phyloP scores from a whole-genome alignment of 345 rosid species.

The Aquilaria sinensis region DNA sequence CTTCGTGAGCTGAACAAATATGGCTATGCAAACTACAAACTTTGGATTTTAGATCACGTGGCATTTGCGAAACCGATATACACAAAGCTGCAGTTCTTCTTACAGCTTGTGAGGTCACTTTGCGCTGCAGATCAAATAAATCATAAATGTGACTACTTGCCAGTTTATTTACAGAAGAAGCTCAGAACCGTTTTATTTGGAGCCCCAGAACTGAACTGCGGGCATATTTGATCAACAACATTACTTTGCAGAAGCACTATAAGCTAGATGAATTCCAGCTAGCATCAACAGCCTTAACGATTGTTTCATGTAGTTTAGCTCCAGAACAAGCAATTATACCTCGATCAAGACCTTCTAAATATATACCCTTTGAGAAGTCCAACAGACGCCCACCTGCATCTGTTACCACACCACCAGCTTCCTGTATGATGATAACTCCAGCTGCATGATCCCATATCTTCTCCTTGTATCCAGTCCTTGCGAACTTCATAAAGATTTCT shows the following conservation, averaged over 20 bases:
- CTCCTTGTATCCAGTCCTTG: conserved; percentile 49
- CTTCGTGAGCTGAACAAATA: too few species aligned
- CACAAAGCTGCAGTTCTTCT: background rate
- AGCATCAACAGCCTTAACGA: conserved; percentile 43
- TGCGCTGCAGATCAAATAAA: background rate
- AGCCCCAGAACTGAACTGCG: too few species aligned
- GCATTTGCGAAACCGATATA: background rate
- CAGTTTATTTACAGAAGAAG: background rate
- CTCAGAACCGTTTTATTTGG: too few species aligned
- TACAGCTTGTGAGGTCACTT: background rate
- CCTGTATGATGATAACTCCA: conserved; percentile 38
- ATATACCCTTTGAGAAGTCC: conserved; percentile 41
- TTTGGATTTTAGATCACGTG: too few species aligned
- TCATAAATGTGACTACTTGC: background rate
- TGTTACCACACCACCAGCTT: conserved; percentile 52
- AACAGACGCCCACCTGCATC: conserved; percentile 42
- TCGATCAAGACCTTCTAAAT: conserved; percentile 44
- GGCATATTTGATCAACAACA: too few species aligned
- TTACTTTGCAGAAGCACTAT: conserved; percentile 8
- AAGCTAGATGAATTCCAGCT: conserved; percentile 55
- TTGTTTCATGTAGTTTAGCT: conserved; percentile 32
- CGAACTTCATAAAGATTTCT: conserved; percentile 50
- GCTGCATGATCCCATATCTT: conserved; percentile 65
- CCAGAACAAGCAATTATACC: conserved; percentile 46
- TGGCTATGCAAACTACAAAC: too few species aligned